Base-by-base conservation (phyloP, 169 alveolate species). In the Hammondia hammondi region DNA sequence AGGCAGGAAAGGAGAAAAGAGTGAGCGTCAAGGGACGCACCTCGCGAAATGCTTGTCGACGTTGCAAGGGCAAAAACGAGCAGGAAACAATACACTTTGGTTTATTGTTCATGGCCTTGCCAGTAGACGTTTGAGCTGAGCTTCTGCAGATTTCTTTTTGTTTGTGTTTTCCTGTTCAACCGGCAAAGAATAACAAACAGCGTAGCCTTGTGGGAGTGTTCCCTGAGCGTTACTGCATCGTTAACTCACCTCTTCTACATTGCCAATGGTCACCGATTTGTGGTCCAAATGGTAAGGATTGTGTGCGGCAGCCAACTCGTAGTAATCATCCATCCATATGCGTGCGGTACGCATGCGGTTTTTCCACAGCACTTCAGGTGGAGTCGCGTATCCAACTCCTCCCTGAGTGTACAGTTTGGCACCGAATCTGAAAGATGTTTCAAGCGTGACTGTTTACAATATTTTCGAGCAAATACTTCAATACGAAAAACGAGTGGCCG, bases 321-420 rank as follows among this genome's bases (percentile, higher is more conserved):
- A 93, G 77, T 94, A 96, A 37, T 94, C 96, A 43, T 90, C 97
- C 95, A 96, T 85, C 97, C 97, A 96, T 3, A 88, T 88, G 72
- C 88, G 43, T 9, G 97, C 97, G 2, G 97, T 95, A 6, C 97
- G 95, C 24, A 95, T 88, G 57, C 97, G 95, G 67, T 96, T 96
- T 37, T 73, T 52, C 97, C 96, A 95, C 37, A 96, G 89, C 56
- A 92, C 82, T 32, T 94, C 89, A 19, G 94, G 94, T 6, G 96
- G 97, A 70, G 95, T 57, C 70, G 43, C 35, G 71, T 96, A 96
- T 5, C 97, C 97, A 32, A 88, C 92, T 12, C 97, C 97, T 72
- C 95, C 95, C 95, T 96, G n/a, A 35, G 61, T 14, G 61, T 14
- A 52, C 61, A 52, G 10, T 52, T 52, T 52, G 95, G 67, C 81